Evolutionary conservation across 257 asterid genomes (phyloP).

Genomic region (Linaria vulgaris): DNA sequence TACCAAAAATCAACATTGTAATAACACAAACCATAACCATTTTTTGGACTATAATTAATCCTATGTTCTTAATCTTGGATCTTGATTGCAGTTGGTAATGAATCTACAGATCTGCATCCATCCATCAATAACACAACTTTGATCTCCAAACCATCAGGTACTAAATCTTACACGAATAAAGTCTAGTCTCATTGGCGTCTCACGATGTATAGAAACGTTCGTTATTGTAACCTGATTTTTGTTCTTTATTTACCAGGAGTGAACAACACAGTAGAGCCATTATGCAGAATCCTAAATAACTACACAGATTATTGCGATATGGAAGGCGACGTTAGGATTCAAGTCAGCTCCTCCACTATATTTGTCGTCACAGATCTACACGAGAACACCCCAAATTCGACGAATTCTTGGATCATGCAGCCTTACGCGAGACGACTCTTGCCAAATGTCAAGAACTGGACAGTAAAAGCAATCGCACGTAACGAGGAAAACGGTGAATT

Average conservation of each 20-base stretch:
- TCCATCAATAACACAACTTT: slow-evolving; percentile 3
- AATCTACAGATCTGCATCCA: slow-evolving; percentile 2
- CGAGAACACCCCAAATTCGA: slow-evolving; percentile 13
- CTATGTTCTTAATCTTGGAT: neutral
- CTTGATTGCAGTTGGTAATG: slow-evolving; percentile 4
- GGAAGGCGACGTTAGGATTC: slow-evolving; percentile 35
- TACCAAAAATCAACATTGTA: neutral
- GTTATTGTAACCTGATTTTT: neutral
- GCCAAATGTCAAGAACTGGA: slow-evolving; percentile 53
- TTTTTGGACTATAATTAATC: neutral
- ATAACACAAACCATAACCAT: neutral
- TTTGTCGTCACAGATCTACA: slow-evolving; percentile 18
- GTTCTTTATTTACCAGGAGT: neutral
- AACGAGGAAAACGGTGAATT: neutral
- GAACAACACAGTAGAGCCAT: slow-evolving; percentile 8
- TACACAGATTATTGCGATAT: slow-evolving; percentile 39
- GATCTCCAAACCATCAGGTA: slow-evolving; percentile 17
- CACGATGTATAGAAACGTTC: too few relatives aligned
- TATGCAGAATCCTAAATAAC: slow-evolving; percentile 29
- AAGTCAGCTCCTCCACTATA: slow-evolving; percentile 26
- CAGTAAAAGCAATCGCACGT: slow-evolving; percentile 33
- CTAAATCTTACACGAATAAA: too few relatives aligned
- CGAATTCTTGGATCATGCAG: slow-evolving; percentile 36
- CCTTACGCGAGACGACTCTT: slow-evolving; percentile 50
- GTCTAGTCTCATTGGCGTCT: too few relatives aligned